phyloP scores from a whole-genome alignment of 345 rosid species.

The Lenwebbia sp. region DNA sequence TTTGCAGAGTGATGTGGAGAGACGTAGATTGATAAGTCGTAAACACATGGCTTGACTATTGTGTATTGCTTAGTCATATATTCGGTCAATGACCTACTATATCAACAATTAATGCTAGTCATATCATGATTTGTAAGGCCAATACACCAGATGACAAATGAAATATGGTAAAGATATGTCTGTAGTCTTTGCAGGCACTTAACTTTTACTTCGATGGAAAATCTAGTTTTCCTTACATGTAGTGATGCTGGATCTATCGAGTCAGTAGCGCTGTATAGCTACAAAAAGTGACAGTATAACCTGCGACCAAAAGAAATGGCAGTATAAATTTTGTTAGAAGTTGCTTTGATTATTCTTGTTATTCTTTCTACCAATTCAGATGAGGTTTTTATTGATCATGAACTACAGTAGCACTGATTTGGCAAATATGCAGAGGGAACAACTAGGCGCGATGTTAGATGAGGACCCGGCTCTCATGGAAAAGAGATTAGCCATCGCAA shows the following conservation, averaged over 20 bases:
- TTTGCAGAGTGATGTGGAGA: not conserved
- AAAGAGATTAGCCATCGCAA: constrained; percentile 54
- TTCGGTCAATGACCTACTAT: not conserved
- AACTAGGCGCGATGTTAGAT: constrained; percentile 85
- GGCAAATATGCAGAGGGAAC: constrained; percentile 54
- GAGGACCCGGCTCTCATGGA: constrained; percentile 99
- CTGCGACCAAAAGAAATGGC: not conserved
- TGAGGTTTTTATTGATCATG: not conserved
- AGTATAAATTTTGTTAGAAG: not conserved
- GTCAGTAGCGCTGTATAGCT: not conserved
- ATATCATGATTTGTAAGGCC: not conserved
- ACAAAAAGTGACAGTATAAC: not conserved
- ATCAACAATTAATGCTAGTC: not conserved
- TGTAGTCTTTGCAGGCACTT: not conserved
- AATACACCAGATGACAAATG: not conserved
- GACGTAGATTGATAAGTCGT: not conserved
- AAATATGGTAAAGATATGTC: not conserved
- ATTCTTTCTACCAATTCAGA: not conserved
- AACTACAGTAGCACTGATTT: not conserved
- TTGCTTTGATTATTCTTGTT: not conserved
- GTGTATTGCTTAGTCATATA: not conserved
- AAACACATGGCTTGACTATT: not conserved
- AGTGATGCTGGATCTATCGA: not conserved
- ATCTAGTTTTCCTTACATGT: not conserved
- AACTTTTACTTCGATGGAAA: not conserved